Evolutionary conservation across 2,329 filamentous ascomycete genomes (phyloP).

Genomic region (Trichoderma koningii): DNA sequence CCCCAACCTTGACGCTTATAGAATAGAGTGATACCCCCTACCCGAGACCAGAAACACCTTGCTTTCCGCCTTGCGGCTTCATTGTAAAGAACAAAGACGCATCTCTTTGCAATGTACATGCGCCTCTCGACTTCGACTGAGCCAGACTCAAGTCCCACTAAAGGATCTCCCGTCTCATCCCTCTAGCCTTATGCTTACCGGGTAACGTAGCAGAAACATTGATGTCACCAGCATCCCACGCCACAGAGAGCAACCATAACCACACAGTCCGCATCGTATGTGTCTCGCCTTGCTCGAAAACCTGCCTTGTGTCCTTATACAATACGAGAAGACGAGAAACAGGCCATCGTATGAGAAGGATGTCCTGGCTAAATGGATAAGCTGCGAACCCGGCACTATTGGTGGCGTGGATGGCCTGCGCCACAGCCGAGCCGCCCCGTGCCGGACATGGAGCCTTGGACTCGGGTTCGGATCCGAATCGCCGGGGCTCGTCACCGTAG

Average conservation of each 20-base stretch:
- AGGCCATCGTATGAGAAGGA: neutral
- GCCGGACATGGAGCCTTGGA: neutral
- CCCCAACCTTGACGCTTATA: neutral
- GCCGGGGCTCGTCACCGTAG: neutral
- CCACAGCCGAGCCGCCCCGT: slow-evolving; percentile 13
- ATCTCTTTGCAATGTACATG: neutral
- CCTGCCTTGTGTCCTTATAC: no score
- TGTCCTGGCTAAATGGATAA: neutral
- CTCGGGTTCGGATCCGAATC: slow-evolving; percentile 13
- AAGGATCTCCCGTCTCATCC: slow-evolving; percentile 13
- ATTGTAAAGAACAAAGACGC: neutral
- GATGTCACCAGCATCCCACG: neutral
- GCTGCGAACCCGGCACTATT: neutral
- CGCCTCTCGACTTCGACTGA: neutral
- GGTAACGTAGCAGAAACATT: neutral
- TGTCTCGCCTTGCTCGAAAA: neutral
- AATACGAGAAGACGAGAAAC: neutral
- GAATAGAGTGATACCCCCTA: neutral
- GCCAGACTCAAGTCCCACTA: neutral
- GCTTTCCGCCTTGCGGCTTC: neutral
- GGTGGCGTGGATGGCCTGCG: slow-evolving; percentile 12
- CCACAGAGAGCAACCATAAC: neutral
- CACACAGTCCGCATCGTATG: neutral
- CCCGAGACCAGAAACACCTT: neutral
- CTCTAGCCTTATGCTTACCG: slow-evolving; percentile 7